Percentiles rank a stretch among this genome's conserved stretches.
Conservation (phyloP, 805 yeast genomes). For the Ogataea glucozyma region DNA sequence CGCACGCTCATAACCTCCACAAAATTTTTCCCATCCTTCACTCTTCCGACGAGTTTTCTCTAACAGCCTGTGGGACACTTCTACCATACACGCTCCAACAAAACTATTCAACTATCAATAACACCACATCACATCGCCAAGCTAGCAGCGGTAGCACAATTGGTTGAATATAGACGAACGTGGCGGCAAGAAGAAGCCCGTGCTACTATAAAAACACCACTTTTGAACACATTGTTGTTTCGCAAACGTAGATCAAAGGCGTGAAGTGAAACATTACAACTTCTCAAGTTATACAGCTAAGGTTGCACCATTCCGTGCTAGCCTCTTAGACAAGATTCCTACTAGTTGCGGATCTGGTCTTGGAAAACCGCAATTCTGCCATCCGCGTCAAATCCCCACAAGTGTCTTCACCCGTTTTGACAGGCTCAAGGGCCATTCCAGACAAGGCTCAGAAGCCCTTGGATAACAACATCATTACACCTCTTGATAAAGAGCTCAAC, state of each 20-base stretch:
- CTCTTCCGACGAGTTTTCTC: conserved; percentile 7
- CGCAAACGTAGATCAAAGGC: conserved; percentile 6
- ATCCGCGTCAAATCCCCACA: conserved; percentile 12
- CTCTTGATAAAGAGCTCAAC: conserved; percentile 18
- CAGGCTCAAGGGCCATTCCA: conserved; percentile 29
- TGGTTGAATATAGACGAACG: conserved; percentile 1
- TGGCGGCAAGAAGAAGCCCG: neutral
- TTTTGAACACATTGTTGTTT: conserved; percentile 3
- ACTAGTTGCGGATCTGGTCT: conserved; percentile 5
- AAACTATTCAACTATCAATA: neutral
- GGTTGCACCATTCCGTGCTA: conserved; percentile 1
- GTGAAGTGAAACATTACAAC: conserved; percentile 1
- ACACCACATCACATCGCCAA: conserved; percentile 6
- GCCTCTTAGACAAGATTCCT: conserved; percentile 1
- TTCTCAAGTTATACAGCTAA: no score
- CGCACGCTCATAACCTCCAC: conserved; percentile 5
- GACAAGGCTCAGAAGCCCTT: conserved; percentile 29
- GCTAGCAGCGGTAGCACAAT: conserved; percentile 7
- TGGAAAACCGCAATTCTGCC: conserved; percentile 6
- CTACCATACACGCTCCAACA: neutral
- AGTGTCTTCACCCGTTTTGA: conserved; percentile 24
- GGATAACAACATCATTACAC: neutral
- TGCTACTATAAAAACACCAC: neutral
- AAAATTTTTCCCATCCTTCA: conserved; percentile 6
- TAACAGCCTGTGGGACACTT: conserved; percentile 3